Base-by-base conservation (phyloP, 2,329 filamentous ascomycete genomes). In the Lasiodiplodia gonubiensis region DNA sequence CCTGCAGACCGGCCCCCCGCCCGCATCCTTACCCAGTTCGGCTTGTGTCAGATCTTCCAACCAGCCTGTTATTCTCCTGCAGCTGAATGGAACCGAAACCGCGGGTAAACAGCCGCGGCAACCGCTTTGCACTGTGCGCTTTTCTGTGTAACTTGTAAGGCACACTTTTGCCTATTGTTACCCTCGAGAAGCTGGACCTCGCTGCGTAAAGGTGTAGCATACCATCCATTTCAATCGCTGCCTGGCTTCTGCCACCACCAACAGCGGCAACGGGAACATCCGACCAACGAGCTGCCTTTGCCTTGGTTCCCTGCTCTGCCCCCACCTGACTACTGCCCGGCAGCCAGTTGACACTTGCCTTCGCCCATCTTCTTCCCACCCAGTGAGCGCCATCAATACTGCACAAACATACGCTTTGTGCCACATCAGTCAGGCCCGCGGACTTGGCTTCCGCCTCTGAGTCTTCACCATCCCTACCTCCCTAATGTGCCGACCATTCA, bases 231-330 rank as follows among this genome's bases (percentile, higher is more conserved):
- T 25, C 12, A 30, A 27, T 25, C 55, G 37, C 27, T 59, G 35
- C 23, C 55, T 46, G 14, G 6, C 23, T 23, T 59, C 57, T 61
- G 57, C 42, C 57, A 49, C 57, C 57, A 61, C 57, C 57, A 61
- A 49, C 57, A 61, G 18, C 42, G 23, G 16, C 42, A 46, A n/a
- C 42, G 57, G 42, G 18, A 49, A 27, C 23, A 61, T 33, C 39
- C 39, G 39, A 18, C 14, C 55, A 27, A 33, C 5, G 27, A 21
- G 57, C 39, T 21, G 23, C 11, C 7, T 21, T 11, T 49, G 57
- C 37, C 57, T 46, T 61, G 39, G 5, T 49, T 27, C 48, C 25
- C 18, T 46, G 39, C 39, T 49, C 18, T 21, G 42, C 57, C 57
- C 57, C 39, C 39, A 49, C 42, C 39, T 21, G 42, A 61, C 21